phyloP scores from a whole-genome alignment of 371 early-diverging fungal species.

The Batrachochytrium dendrobatidis region DNA sequence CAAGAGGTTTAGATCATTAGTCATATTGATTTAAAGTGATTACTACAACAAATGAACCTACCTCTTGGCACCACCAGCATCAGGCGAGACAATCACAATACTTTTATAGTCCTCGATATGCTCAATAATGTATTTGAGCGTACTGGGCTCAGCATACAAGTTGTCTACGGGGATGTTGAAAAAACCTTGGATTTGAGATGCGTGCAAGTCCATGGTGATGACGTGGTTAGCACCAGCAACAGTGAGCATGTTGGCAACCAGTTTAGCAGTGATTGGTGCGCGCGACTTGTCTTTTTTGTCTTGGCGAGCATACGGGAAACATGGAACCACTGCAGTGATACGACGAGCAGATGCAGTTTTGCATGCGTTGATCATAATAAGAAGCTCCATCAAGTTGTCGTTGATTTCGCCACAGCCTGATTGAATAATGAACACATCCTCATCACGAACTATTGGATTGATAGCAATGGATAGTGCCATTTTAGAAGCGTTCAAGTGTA shows the following conservation, averaged over 20 bases:
- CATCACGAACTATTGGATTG: too few species aligned
- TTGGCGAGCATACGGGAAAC: conserved; percentile 95
- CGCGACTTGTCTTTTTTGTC: conserved; percentile 50
- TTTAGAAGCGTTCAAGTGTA: too few species aligned
- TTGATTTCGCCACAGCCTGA: conserved; percentile 77
- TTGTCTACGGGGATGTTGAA: conserved; percentile 96
- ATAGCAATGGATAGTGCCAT: too few species aligned
- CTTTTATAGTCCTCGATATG: conserved; percentile 70
- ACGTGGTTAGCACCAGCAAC: conserved; percentile 88
- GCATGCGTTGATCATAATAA: conserved; percentile 95
- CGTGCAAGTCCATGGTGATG: conserved; percentile 96
- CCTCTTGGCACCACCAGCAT: conserved; percentile 97
- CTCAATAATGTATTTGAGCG: conserved; percentile 77
- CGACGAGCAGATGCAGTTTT: conserved; percentile 85
- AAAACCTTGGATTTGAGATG: conserved; percentile 91
- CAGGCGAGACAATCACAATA: conserved; percentile 87
- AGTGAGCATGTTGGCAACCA: conserved; percentile 80
- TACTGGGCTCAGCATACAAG: conserved; percentile 76
- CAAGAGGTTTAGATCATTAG: not conserved
- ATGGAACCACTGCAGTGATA: conserved; percentile 92
- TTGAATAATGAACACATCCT: conserved; percentile 86
- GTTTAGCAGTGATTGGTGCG: conserved; percentile 55
- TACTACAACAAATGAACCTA: too few species aligned
- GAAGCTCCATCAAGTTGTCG: conserved; percentile 92
- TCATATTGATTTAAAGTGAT: too few species aligned